These are phyloP conservation scores for Suhomyces anneliseae DNA, from an alignment of 1,139 yeast species.

Conservation along the genomic window DNA sequence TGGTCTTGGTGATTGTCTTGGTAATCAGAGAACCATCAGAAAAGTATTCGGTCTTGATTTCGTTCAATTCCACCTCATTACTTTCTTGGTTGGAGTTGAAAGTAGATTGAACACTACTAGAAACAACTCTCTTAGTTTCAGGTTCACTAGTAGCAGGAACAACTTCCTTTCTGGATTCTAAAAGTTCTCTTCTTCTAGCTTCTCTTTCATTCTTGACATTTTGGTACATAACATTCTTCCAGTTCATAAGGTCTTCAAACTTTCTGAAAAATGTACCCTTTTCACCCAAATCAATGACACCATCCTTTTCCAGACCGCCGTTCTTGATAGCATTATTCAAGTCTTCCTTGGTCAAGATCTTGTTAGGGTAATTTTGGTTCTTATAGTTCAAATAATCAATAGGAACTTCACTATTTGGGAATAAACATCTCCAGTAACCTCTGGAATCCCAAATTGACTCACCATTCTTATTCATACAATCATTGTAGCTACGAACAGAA, in stretches of 20 bases:
- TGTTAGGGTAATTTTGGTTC: conserved; percentile 23
- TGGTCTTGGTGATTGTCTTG: conserved; percentile 38
- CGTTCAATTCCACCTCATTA: conserved; percentile 53
- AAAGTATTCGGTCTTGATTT: conserved; percentile 52
- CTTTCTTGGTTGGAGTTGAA: conserved; percentile 53
- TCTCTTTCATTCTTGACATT: conserved; percentile 32
- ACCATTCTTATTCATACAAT: conserved; percentile 66
- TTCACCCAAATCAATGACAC: conserved; percentile 37
- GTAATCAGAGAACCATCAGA: conserved; percentile 63
- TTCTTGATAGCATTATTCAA: conserved; percentile 27
- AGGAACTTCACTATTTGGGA: conserved; percentile 58
- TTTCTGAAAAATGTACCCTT: conserved; percentile 54
- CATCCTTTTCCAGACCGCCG: conserved; percentile 13
- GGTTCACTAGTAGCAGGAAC: background rate
- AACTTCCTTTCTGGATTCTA: background rate
- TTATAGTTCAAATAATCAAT: conserved; percentile 32
- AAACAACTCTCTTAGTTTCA: conserved; percentile 32
- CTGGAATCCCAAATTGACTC: conserved; percentile 72
- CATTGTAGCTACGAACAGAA: conserved; percentile 54
- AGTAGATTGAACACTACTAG: conserved; percentile 49
- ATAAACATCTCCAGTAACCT: conserved; percentile 87
- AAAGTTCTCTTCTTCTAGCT: conserved; percentile 12
- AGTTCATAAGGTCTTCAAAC: conserved; percentile 63
- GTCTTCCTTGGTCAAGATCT: conserved; percentile 54
- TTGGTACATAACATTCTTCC: conserved; percentile 61